Conservation (phyloP, 768 basidiomycete species). For the Wakefieldia striispora region DNA sequence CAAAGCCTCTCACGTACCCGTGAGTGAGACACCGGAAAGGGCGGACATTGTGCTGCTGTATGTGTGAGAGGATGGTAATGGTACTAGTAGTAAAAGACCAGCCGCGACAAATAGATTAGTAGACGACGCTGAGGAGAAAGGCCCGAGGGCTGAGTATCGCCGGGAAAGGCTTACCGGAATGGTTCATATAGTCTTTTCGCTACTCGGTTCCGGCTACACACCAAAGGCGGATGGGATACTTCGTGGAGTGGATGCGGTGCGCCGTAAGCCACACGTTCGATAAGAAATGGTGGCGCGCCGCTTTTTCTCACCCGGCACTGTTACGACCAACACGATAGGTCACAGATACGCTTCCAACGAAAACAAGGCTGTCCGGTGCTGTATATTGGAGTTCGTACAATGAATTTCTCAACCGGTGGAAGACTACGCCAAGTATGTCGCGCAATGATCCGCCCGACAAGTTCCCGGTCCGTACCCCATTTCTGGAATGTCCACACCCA, state of each 20-base stretch:
- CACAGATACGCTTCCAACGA: background rate
- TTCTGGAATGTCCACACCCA: no score
- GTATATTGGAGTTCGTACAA: no score
- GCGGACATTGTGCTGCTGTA: slow-evolving; percentile 2
- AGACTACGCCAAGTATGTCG: no score
- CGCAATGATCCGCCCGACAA: no score
- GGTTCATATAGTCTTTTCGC: slow-evolving; percentile 1
- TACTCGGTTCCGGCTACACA: slow-evolving; percentile 17
- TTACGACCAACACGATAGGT: background rate
- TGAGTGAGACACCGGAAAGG: slow-evolving; percentile 14
- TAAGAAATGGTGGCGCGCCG: background rate
- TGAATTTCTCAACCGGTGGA: no score
- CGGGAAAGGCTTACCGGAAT: background rate
- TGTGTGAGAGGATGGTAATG: background rate
- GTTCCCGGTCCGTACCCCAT: no score
- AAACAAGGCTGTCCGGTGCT: background rate
- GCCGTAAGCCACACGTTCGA: background rate
- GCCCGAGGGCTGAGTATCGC: no score
- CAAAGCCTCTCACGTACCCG: slow-evolving; percentile 11
- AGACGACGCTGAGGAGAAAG: background rate
- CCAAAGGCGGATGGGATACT: no score
- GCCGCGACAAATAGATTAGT: no score
- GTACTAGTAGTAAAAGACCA: background rate
- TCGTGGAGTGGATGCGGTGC: background rate
- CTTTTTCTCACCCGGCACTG: slow-evolving; percentile 1